phyloP scores from a whole-genome alignment of 768 basidiomycete species.

The Pleurotus platypus region DNA sequence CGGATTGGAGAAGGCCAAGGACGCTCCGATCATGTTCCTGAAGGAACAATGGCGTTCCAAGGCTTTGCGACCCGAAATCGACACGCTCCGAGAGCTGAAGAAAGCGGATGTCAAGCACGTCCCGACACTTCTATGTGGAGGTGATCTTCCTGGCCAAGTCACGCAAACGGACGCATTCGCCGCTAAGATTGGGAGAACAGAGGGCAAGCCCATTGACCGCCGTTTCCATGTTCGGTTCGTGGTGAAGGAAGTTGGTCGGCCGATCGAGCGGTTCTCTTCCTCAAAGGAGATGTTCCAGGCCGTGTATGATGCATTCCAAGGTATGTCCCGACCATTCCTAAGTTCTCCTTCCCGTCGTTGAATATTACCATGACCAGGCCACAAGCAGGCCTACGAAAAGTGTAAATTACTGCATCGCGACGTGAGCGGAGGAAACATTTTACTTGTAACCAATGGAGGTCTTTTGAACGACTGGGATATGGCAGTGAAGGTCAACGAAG shows the following conservation, averaged over 20 bases:
- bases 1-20: not conserved
- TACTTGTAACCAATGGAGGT: conserved; percentile 2
- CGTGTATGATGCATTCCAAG: not conserved
- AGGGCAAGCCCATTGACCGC: not conserved
- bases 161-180: not conserved
- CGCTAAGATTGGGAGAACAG: too few species aligned
- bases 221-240: not conserved
- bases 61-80: conserved; percentile 2
- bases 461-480: conserved; percentile 11
- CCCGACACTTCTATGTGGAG: not conserved
- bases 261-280: not conserved
- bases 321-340: not conserved
- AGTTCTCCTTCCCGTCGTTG: not conserved
- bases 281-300: not conserved
- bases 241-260: not conserved
- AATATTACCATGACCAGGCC: not conserved
- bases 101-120: not conserved
- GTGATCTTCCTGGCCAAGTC: conserved; percentile 7
- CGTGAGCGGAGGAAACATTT: conserved; percentile 9
- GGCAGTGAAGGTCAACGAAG: not conserved
- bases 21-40: conserved; percentile 14
- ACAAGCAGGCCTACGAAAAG: conserved; percentile 5
- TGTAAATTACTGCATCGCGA: conserved; percentile 8
- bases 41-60: conserved; percentile 16
- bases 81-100: conserved; percentile 2